Conservation (phyloP, 2,329 filamentous ascomycete species). For the Lachnellula willkommii region DNA sequence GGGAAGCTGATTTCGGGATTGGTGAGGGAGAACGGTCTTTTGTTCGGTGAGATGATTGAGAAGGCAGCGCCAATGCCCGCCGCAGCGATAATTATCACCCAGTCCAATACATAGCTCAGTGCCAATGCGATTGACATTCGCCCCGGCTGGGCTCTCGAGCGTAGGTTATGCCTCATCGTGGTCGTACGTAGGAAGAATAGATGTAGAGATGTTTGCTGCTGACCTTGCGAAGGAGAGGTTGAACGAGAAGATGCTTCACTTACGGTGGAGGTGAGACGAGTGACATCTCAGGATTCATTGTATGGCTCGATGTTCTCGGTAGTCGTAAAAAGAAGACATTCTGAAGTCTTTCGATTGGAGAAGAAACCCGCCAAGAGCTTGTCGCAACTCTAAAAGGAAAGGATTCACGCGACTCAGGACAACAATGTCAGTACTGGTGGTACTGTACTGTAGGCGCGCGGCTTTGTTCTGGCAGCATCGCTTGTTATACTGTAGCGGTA, state of each 20-base stretch:
- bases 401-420: no score
- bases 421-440: no score
- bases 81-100: constrained; percentile 60
- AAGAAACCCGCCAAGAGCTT: no score
- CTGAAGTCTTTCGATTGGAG: no score
- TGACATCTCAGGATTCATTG: no score
- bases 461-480: no score
- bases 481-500: no score
- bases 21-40: constrained; percentile 64
- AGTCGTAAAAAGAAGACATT: no score
- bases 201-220: background rate
- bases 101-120: constrained; percentile 67
- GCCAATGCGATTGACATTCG: constrained; percentile 38
- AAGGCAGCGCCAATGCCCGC: constrained; percentile 56
- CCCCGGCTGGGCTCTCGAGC: constrained; percentile 14
- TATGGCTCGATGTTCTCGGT: no score
- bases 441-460: no score
- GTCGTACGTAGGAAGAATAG: background rate
- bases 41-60: constrained; percentile 56
- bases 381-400: no score
- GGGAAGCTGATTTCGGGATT: constrained; percentile 77
- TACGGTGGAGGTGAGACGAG: no score
- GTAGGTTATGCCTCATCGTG: constrained; percentile 10
- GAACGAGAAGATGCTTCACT: background rate
- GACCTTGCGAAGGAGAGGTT: background rate